A percentile compares a stretch with the other conserved stretches of the same genome.
phyloP scores from a whole-genome alignment of 352 stramenopile species.

The Phytopythium montanum region DNA sequence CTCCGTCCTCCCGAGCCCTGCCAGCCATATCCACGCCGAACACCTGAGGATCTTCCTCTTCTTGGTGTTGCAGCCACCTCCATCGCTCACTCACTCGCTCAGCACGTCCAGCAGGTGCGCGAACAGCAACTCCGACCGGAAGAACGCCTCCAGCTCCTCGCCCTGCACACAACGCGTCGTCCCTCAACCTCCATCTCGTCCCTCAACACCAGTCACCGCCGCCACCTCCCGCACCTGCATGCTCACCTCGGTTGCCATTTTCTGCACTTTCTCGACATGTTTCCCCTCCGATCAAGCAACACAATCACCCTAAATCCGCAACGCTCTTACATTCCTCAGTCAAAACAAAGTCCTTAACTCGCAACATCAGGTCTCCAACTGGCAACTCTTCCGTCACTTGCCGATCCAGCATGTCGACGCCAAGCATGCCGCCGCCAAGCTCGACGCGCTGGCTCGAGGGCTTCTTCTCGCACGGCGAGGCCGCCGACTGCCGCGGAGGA shows the following conservation, averaged over 20 bases:
- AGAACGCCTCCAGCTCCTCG: constrained; percentile 21
- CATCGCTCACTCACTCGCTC: constrained; percentile 10
- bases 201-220: neutral
- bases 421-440: neutral
- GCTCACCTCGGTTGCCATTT: neutral
- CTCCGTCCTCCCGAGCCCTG: neutral
- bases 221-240: neutral
- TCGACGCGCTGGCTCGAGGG: constrained; percentile 39
- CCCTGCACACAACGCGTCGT: neutral
- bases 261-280: constrained; percentile 3
- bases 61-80: neutral
- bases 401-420: neutral
- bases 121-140: constrained; percentile 32
- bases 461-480: constrained; percentile 61
- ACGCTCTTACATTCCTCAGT: neutral
- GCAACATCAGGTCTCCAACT: neutral
- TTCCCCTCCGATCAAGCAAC: neutral
- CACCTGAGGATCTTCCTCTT: neutral
- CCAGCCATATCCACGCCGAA: neutral
- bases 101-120: constrained; percentile 24
- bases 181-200: neutral
- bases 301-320: neutral
- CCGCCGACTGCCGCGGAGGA: constrained; percentile 12
- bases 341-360: neutral
- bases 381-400: neutral